Conservation (phyloP, 257 asterid species). For the Phtheirospermum japonicum region DNA sequence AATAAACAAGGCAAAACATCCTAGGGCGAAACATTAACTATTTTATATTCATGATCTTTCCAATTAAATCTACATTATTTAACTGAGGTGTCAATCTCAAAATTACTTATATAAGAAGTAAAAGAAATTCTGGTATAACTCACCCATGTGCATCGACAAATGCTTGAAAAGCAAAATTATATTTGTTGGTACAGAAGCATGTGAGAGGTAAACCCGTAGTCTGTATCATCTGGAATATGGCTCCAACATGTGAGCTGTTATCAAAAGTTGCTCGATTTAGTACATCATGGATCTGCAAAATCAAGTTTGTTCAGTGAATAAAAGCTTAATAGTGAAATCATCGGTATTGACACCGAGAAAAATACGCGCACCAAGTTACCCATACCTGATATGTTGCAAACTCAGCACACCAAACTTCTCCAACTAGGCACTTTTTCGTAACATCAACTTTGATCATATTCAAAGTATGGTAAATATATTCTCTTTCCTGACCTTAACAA, state of each 20-base stretch:
- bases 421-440: slow-evolving; percentile 92
- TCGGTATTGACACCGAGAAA: background rate
- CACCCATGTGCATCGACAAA: slow-evolving; percentile 97
- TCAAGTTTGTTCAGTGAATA: slow-evolving; percentile 21
- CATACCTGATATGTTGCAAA: slow-evolving; percentile 71
- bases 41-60: background rate
- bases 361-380: background rate
- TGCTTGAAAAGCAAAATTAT: slow-evolving; percentile 84
- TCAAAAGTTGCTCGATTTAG: slow-evolving; percentile 89
- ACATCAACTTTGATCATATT: slow-evolving; percentile 94
- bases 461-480: slow-evolving; percentile 77
- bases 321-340: background rate
- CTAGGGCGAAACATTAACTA: background rate
- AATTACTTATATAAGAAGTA: background rate
- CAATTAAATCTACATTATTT: background rate
- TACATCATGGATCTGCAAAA: slow-evolving; percentile 79
- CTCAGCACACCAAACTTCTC: slow-evolving; percentile 95
- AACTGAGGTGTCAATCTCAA: background rate
- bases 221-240: slow-evolving; percentile 84
- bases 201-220: slow-evolving; percentile 80
- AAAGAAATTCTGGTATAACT: slow-evolving; percentile 23
- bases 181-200: slow-evolving; percentile 71
- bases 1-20: too few relatives aligned
- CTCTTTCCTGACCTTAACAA: slow-evolving; percentile 76
- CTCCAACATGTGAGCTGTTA: slow-evolving; percentile 84